phyloP scores from a whole-genome alignment of 345 rosid genomes.

The Hibiscus tridactylites region DNA sequence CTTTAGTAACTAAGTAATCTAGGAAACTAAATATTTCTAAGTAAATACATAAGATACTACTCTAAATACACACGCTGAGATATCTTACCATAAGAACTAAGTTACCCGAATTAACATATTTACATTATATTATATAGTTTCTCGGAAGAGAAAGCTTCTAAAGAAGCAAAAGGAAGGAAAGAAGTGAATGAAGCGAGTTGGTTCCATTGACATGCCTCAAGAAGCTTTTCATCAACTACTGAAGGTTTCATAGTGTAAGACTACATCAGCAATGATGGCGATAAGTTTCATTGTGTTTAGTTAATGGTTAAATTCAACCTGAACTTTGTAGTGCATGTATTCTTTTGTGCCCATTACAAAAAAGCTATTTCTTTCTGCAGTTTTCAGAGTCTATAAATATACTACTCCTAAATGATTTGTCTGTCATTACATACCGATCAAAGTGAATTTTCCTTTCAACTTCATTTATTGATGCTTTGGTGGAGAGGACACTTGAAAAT shows the following conservation, averaged over 20 bases:
- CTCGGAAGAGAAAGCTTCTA: constrained; percentile 73
- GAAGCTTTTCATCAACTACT: constrained; percentile 87
- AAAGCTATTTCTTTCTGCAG: no score
- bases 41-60: no score
- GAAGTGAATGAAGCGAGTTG: constrained; percentile 48
- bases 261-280: not conserved
- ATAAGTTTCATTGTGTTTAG: not conserved
- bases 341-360: not conserved
- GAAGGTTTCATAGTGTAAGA: constrained; percentile 58
- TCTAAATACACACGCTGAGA: no score
- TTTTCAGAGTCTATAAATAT: no score
- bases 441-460: not conserved
- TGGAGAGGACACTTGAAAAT: no score
- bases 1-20: no score
- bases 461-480: not conserved
- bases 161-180: constrained; percentile 98
- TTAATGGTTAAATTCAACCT: not conserved
- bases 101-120: no score
- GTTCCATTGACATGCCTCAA: constrained; percentile 96
- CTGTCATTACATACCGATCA: no score
- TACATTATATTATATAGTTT: no score
- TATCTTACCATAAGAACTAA: no score
- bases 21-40: no score
- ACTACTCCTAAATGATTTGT: no score
- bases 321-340: not conserved